These are phyloP conservation scores for Auricularia cornea DNA, from an alignment of 768 basidiomycete genomes.

Conservation along the genomic window DNA sequence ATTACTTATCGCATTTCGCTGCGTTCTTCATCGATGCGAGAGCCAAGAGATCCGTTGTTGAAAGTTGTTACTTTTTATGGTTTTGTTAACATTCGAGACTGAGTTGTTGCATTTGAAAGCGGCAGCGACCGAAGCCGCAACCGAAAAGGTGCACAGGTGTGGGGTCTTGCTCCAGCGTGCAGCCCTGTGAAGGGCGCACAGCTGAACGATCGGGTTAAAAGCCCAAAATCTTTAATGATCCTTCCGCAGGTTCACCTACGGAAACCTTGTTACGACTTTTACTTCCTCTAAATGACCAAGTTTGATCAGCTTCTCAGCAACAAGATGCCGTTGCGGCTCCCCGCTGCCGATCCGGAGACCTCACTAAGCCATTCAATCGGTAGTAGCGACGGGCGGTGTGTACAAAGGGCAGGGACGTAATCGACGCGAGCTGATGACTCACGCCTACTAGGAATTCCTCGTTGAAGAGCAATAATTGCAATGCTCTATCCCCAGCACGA, in stretches of 20 bases:
- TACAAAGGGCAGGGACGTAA: conserved; percentile 89
- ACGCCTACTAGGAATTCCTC: conserved; percentile 84
- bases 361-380: conserved; percentile 88
- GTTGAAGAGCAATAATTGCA: conserved; percentile 90
- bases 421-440: conserved; percentile 85
- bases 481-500: conserved; percentile 83
- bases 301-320: conserved; percentile 59
- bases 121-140: conserved; percentile 15
- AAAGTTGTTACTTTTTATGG: conserved; percentile 32
- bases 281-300: conserved; percentile 81
- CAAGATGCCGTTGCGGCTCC: conserved; percentile 43
- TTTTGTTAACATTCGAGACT: conserved; percentile 10
- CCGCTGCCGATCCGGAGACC: conserved; percentile 71
- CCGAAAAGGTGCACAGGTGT: conserved; percentile 40
- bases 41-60: conserved; percentile 68
- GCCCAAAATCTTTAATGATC: conserved; percentile 48
- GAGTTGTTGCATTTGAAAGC: conserved; percentile 10
- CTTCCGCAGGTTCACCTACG: conserved; percentile 78
- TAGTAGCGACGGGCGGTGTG: conserved; percentile 87
- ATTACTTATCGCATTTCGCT: too few relatives aligned
- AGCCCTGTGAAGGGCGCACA: conserved; percentile 5
- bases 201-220: background rate
- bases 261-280: conserved; percentile 79
- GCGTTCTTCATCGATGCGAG: conserved; percentile 75
- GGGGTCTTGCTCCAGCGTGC: conserved; percentile 31